phyloP scores from a whole-genome alignment of 495 filamentous ascomycete genomes.

The Xylaria castorea region DNA sequence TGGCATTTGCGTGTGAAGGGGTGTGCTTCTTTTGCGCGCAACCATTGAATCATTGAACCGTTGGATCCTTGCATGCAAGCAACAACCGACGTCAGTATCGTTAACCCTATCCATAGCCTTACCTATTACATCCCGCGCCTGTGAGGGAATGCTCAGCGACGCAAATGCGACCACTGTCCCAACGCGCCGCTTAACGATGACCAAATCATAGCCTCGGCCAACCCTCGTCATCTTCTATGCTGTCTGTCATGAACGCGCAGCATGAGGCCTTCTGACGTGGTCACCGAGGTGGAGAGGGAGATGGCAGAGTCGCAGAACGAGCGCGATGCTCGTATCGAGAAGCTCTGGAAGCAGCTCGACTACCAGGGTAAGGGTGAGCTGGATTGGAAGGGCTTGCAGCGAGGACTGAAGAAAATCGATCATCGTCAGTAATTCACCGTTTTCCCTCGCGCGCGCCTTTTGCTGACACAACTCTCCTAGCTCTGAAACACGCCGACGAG shows the following conservation, averaged over 20 bases:
- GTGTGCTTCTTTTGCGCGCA: constrained; percentile 39
- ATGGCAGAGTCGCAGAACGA: constrained; percentile 71
- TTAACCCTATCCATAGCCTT: constrained; percentile 11
- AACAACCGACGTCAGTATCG: constrained; percentile 29
- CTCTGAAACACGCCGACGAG: constrained; percentile 91
- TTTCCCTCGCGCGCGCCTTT: constrained; percentile 21
- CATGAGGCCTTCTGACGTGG: constrained; percentile 54
- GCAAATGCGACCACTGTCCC: constrained; percentile 21
- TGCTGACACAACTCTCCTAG: constrained; percentile 54
- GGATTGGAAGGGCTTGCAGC: constrained; percentile 81
- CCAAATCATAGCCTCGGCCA: constrained; percentile 40
- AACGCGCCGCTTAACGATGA: constrained; percentile 39
- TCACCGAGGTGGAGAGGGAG: constrained; percentile 49
- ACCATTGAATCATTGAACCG: constrained; percentile 22
- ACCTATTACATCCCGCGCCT: neutral
- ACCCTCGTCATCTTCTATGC: constrained; percentile 31
- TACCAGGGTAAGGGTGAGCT: constrained; percentile 76
- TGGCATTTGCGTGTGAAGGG: constrained; percentile 17
- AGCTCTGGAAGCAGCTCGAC: constrained; percentile 82
- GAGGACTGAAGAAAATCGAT: constrained; percentile 85
- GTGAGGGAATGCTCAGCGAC: constrained; percentile 33
- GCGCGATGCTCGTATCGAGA: constrained; percentile 76
- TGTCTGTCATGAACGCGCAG: constrained; percentile 45
- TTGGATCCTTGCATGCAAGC: constrained; percentile 21
- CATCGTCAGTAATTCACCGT: constrained; percentile 71